These are phyloP conservation scores for Naegleria gruberi DNA, from an alignment of 208 protist genomes.

Conservation along the genomic window DNA sequence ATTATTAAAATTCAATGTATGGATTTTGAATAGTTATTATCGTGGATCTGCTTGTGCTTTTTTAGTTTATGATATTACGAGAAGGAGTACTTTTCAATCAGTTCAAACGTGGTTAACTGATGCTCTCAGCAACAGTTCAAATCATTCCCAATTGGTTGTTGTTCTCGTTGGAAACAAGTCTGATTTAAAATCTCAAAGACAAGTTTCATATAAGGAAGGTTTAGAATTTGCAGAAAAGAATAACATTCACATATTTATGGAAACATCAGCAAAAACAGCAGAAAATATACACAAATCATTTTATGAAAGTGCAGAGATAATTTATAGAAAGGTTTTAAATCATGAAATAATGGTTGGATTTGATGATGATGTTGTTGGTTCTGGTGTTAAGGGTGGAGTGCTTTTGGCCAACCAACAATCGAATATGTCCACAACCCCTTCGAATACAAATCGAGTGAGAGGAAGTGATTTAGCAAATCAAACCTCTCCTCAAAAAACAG, in stretches of 20 bases:
- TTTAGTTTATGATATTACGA: conserved; percentile 96
- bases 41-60: conserved; percentile 92
- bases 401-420: neutral
- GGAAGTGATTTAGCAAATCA: neutral
- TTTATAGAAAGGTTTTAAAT: neutral
- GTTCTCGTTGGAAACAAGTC: conserved; percentile 99
- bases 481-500: too few relatives aligned
- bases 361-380: neutral
- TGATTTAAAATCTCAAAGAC: conserved; percentile 50
- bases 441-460: neutral
- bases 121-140: conserved; percentile 81
- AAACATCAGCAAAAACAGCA: conserved; percentile 94
- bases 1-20: too few relatives aligned
- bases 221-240: conserved; percentile 86
- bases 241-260: conserved; percentile 84
- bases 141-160: conserved; percentile 79
- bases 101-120: conserved; percentile 93
- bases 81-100: conserved; percentile 89
- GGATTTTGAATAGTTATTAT: too few relatives aligned
- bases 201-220: conserved; percentile 81
- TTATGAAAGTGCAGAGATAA: neutral
- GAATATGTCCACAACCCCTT: neutral
- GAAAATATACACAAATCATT: neutral
- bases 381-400: neutral
- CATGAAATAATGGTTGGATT: neutral